Conservation (phyloP, 1,284 basidiomycete species). For the Chalciporus sp. region DNA sequence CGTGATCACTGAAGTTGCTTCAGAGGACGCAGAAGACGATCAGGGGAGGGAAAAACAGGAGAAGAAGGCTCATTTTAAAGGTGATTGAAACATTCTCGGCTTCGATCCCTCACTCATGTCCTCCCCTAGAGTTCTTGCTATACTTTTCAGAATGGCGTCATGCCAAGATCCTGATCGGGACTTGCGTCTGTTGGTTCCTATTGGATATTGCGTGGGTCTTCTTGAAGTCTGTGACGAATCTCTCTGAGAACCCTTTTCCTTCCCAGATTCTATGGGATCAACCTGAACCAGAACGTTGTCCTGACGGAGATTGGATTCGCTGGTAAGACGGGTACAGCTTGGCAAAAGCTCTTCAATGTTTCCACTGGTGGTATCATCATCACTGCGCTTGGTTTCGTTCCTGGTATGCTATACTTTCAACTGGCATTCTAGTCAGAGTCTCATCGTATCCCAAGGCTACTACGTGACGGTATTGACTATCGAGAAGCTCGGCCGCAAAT, state of each 20-base stretch:
- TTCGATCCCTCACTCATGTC: neutral
- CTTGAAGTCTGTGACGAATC: neutral
- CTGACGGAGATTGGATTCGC: constrained; percentile 68
- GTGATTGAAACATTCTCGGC: constrained; percentile 21
- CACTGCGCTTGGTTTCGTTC: constrained; percentile 73
- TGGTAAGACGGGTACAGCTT: constrained; percentile 55
- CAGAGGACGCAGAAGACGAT: constrained; percentile 2
- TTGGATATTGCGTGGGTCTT: constrained; percentile 51
- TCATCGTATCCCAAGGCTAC: constrained; percentile 48
- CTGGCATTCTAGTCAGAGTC: constrained; percentile 2
- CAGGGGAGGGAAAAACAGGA: neutral
- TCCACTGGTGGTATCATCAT: constrained; percentile 71
- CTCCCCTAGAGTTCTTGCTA: constrained; percentile 42
- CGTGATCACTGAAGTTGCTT: constrained; percentile 7
- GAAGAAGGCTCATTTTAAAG: constrained; percentile 44
- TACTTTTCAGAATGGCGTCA: constrained; percentile 64
- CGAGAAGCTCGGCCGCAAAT: constrained; percentile 72
- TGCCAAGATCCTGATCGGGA: constrained; percentile 53
- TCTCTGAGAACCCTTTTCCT: neutral
- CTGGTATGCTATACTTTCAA: constrained; percentile 47
- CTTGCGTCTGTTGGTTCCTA: constrained; percentile 57
- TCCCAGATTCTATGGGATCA: constrained; percentile 73
- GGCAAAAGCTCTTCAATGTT: constrained; percentile 65
- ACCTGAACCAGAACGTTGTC: constrained; percentile 77
- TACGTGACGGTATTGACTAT: constrained; percentile 71